Evolutionary conservation across 2,329 filamentous ascomycete genomes (phyloP).

Genomic region (Exophiala sp.): DNA sequence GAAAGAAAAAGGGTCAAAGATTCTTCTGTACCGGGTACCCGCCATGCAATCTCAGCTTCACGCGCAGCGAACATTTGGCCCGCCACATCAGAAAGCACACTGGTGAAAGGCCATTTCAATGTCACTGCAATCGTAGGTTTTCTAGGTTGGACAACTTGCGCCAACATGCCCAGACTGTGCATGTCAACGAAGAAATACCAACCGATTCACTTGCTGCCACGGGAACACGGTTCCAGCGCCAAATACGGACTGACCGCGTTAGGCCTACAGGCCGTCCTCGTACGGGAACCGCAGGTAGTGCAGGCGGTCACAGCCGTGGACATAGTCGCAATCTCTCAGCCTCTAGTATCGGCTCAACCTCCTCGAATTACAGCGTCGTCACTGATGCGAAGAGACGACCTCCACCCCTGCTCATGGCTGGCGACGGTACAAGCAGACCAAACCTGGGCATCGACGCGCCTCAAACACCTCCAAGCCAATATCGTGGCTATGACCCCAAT

Average conservation of each 20-base stretch:
- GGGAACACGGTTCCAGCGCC: conserved; percentile 85
- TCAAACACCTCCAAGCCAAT: conserved; percentile 61
- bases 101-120: conserved; percentile 92
- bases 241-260: conserved; percentile 83
- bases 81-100: conserved; percentile 97
- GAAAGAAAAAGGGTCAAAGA: conserved; percentile 94
- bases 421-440: conserved; percentile 60
- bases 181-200: conserved; percentile 96
- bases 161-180: conserved; percentile 95
- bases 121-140: conserved; percentile 89
- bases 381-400: conserved; percentile 65
- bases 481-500: conserved; percentile 61
- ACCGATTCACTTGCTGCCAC: conserved; percentile 89
- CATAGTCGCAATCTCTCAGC: conserved; percentile 83
- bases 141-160: conserved; percentile 91
- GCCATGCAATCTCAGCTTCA: conserved; percentile 91
- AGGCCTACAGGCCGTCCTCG: conserved; percentile 71
- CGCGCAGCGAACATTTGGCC: conserved; percentile 89
- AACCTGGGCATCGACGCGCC: conserved; percentile 67
- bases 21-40: conserved; percentile 97
- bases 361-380: conserved; percentile 63
- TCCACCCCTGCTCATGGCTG: conserved; percentile 80
- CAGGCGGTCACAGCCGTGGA: conserved; percentile 67
- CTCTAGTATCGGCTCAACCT: conserved; percentile 76
- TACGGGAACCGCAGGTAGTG: conserved; percentile 72